Base-by-base conservation (phyloP, 192 early-diverging fungal genomes). In the Chytriomyces sp. region DNA sequence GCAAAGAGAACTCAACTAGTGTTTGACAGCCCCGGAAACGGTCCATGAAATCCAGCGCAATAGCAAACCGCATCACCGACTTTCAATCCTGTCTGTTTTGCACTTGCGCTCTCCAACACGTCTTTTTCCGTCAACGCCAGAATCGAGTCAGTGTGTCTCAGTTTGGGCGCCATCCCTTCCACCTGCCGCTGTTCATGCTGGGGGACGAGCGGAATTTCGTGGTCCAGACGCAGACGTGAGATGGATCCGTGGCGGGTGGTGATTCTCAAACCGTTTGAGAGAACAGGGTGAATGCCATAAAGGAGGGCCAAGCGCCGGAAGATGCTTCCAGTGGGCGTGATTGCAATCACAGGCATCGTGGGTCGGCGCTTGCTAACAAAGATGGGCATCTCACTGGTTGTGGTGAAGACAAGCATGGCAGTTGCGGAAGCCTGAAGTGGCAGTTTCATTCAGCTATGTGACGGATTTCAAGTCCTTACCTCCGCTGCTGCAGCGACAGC, bases 361-460 rank as follows among this genome's bases (percentile, higher is more conserved):
- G 84, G 84, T 4, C 84, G 66, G 17, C 81, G 80, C 53, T 87
- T 87, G 26, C 80, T 64, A 25, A 85, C 75, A 52, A 72, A 82
- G 25, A 69, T 62, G 38, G 78, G 66, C 76, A 79, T 80, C 30
- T 78, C 76, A 7, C 74, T 73, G 3, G 57, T 31, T 1, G 79
- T 70, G 5, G 78, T 83, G 66, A 84, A 82, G 8, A 83, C 81
- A 28, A 86, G 66, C 52, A 86, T 77, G 2, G 83, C 81, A 3
- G 72, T 31, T 5, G 81, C 84, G 19, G 80, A 77, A 5, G 63
- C 72, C 77, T 78, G 60, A 34, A 31, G 49, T 59, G 56, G 39
- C 4, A 12, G 19, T 39, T 17, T 31, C 33, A 7, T 17, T 67
- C 32, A 63, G 49, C 88, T 38, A 26, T 8, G 30, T 52, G n/a